Percentiles rank a stretch among this genome's conserved stretches.
Evolutionary conservation across 2,329 filamentous ascomycete species (phyloP).

Genomic region (Madurella mycetomatis): DNA sequence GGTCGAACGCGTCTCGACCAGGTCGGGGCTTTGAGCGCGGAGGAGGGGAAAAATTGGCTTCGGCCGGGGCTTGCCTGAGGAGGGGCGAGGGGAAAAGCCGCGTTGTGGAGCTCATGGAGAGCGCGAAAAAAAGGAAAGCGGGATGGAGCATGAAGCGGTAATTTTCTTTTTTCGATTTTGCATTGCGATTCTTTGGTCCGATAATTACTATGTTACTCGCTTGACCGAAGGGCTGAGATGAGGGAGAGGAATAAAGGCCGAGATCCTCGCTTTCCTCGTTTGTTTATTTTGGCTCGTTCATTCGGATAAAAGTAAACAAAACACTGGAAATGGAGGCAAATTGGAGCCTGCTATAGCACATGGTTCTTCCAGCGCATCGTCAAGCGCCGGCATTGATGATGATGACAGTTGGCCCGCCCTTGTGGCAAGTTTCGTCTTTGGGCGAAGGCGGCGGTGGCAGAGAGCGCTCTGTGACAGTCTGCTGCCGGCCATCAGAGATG

Average conservation of each 20-base stretch:
- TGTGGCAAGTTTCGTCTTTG: slow-evolving; percentile 5
- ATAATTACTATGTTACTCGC: neutral
- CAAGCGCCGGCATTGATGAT: slow-evolving; percentile 7
- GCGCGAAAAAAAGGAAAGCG: slow-evolving; percentile 10
- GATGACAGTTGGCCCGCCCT: slow-evolving; percentile 2
- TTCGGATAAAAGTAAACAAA: slow-evolving; percentile 21
- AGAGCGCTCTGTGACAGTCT: neutral
- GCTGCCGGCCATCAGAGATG: neutral
- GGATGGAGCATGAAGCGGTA: slow-evolving; percentile 15
- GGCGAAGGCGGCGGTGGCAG: slow-evolving; percentile 14
- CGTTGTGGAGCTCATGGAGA: neutral
- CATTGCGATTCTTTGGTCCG: slow-evolving; percentile 2
- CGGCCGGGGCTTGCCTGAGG: neutral
- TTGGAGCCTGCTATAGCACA: neutral
- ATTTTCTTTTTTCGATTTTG: slow-evolving; percentile 8
- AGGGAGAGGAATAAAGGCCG: neutral
- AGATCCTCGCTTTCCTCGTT: neutral
- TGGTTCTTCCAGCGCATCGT: neutral
- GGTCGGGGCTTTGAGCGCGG: neutral
- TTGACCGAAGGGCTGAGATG: neutral
- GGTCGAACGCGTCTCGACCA: too few species aligned
- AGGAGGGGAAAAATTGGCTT: neutral
- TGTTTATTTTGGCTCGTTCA: slow-evolving; percentile 7
- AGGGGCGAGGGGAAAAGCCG: neutral
- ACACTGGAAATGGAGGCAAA: neutral